A percentile compares a stretch with the other conserved stretches of the same genome.
phyloP scores from a whole-genome alignment of 495 filamentous ascomycete genomes.

The Entonaema liquescens region DNA sequence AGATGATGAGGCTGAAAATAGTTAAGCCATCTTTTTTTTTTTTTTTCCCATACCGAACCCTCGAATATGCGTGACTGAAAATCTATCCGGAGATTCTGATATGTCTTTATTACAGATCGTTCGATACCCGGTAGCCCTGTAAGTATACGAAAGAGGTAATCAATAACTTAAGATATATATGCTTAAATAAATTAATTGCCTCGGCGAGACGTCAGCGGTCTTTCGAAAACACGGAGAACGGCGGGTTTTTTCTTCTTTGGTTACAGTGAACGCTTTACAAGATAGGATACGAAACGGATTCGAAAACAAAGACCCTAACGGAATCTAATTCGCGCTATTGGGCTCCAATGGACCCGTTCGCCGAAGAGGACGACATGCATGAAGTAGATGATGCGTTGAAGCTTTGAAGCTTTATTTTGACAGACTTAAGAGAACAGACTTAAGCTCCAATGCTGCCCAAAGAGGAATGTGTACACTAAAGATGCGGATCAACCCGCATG shows the following conservation, averaged over 20 bases:
- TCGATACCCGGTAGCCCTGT: background rate
- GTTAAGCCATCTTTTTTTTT: slow-evolving; percentile 23
- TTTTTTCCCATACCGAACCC: slow-evolving; percentile 4
- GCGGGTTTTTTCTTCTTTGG: background rate
- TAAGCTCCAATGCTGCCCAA: slow-evolving; percentile 11
- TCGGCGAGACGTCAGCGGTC: slow-evolving; percentile 11
- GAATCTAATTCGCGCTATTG: background rate
- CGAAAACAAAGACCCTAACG: background rate
- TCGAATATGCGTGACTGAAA: background rate
- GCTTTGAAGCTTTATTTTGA: slow-evolving; percentile 10
- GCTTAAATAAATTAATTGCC: slow-evolving; percentile 37
- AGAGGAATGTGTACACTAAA: slow-evolving; percentile 10
- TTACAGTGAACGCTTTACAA: background rate
- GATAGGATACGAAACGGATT: background rate
- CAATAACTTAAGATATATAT: slow-evolving; percentile 4
- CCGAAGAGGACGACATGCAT: background rate
- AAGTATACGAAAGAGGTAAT: slow-evolving; percentile 15
- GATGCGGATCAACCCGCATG: slow-evolving; percentile 34
- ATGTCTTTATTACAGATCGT: background rate
- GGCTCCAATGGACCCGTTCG: background rate
- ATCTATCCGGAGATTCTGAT: slow-evolving; percentile 2
- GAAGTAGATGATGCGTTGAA: background rate
- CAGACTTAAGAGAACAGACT: background rate
- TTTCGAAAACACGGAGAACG: background rate
- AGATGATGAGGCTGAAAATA: slow-evolving; percentile 39